These are phyloP conservation scores for Naegleria fowleri DNA, from an alignment of 208 protist genomes.

Conservation along the genomic window DNA sequence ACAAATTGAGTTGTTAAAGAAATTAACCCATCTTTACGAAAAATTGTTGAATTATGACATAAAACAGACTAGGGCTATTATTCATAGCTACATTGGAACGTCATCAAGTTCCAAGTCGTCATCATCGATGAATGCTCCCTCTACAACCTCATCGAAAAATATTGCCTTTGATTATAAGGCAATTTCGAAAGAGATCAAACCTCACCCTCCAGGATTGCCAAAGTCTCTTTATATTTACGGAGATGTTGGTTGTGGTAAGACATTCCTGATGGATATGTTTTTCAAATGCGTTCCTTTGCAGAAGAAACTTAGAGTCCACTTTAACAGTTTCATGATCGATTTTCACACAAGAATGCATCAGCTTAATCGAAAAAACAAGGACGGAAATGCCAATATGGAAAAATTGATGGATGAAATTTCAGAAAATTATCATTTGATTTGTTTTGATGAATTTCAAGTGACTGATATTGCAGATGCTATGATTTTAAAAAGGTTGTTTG, in stretches of 20 bases:
- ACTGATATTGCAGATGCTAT: slow-evolving; percentile 86
- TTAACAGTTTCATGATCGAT: slow-evolving; percentile 91
- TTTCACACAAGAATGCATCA: slow-evolving; percentile 72
- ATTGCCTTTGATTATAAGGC: background rate
- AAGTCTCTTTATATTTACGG: slow-evolving; percentile 78
- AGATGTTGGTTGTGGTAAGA: slow-evolving; percentile 91
- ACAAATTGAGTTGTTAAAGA: background rate
- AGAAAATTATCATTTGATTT: slow-evolving; percentile 77
- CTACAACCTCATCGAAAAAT: background rate
- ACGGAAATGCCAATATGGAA: background rate
- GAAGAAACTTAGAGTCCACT: slow-evolving; percentile 83
- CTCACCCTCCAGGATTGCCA: background rate
- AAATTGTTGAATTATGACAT: background rate
- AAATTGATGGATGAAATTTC: slow-evolving; percentile 73
- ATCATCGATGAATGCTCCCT: no score
- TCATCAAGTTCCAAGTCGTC: background rate
- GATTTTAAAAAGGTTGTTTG: slow-evolving; percentile 72
- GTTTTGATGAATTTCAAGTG: slow-evolving; percentile 86
- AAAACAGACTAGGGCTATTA: background rate
- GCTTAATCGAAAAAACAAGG: slow-evolving; percentile 46
- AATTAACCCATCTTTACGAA: background rate
- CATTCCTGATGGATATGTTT: slow-evolving; percentile 88
- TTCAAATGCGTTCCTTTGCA: slow-evolving; percentile 67
- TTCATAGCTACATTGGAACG: background rate
- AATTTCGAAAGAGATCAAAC: background rate